Evolutionary conservation across 2,329 filamentous ascomycete genomes (phyloP).

Genomic region (Penicillium brevicompactum): DNA sequence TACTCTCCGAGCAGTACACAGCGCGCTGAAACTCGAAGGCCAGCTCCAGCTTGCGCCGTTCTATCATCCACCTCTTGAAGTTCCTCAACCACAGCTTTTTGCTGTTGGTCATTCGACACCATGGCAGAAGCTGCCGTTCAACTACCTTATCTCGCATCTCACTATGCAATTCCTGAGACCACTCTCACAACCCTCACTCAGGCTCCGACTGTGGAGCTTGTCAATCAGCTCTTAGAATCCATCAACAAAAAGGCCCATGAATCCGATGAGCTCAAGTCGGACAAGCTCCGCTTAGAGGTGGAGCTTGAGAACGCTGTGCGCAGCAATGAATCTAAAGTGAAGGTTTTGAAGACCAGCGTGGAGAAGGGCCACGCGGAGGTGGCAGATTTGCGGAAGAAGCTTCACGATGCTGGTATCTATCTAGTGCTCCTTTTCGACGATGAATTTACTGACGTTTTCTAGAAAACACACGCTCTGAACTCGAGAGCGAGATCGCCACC

Average conservation of each 20-base stretch:
- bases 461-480: slow-evolving; percentile 74
- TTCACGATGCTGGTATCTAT: slow-evolving; percentile 74
- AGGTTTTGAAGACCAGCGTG: slow-evolving; percentile 76
- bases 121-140: slow-evolving; percentile 62
- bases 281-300: slow-evolving; percentile 87
- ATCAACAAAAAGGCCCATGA: slow-evolving; percentile 80
- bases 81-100: slow-evolving; percentile 13
- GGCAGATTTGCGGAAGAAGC: slow-evolving; percentile 76
- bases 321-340: slow-evolving; percentile 78
- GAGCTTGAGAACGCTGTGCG: slow-evolving; percentile 90
- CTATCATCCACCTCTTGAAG: slow-evolving; percentile 5
- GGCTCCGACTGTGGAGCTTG: slow-evolving; percentile 72
- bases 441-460: slow-evolving; percentile 22
- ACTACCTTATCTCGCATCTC: slow-evolving; percentile 60
- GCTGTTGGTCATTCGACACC: slow-evolving; percentile 20
- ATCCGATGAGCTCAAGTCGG: slow-evolving; percentile 76
- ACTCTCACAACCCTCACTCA: slow-evolving; percentile 58
- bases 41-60: slow-evolving; percentile 12
- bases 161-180: slow-evolving; percentile 60
- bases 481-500: slow-evolving; percentile 80
- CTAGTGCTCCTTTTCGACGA: not conserved
- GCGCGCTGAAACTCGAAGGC: slow-evolving; percentile 12
- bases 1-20: slow-evolving; percentile 24
- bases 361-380: slow-evolving; percentile 84
- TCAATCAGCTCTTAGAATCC: slow-evolving; percentile 72